Evolutionary conservation across 345 rosid genomes (phyloP).

Genomic region (Laguncularia racemosa): DNA sequence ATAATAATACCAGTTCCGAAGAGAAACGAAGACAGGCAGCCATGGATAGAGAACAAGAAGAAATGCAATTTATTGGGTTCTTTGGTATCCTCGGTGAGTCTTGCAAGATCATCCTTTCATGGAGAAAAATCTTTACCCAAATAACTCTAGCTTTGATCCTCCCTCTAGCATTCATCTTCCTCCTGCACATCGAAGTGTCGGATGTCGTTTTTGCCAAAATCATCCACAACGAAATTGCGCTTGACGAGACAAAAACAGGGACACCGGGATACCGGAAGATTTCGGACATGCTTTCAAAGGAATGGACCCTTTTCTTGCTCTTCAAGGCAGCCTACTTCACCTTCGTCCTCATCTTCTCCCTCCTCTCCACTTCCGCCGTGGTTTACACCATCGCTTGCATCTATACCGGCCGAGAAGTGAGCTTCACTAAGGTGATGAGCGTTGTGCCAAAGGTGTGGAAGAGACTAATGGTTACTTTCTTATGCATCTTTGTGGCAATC

Average conservation of each 20-base stretch:
- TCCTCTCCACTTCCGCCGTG: slow-evolving; percentile 47
- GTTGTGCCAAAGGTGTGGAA: slow-evolving; percentile 58
- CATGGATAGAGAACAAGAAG: slow-evolving; percentile 59
- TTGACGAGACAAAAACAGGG: slow-evolving; percentile 11
- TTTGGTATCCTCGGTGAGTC: slow-evolving; percentile 38
- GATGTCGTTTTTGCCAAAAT: slow-evolving; percentile 16
- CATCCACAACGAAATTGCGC: slow-evolving; percentile 10
- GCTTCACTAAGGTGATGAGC: slow-evolving; percentile 34
- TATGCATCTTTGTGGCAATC: slow-evolving; percentile 20
- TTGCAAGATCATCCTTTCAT: slow-evolving; percentile 28
- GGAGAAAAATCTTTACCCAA: slow-evolving; percentile 39
- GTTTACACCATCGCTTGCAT: slow-evolving; percentile 49
- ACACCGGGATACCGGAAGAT: slow-evolving; percentile 18
- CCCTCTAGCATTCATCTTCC: slow-evolving; percentile 46
- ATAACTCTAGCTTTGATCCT: slow-evolving; percentile 45
- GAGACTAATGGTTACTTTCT: slow-evolving; percentile 39
- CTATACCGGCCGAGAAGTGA: slow-evolving; percentile 31
- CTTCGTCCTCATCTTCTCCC: slow-evolving; percentile 25
- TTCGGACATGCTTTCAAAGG: slow-evolving; percentile 19
- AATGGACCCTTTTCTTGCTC: slow-evolving; percentile 18
- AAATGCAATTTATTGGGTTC: slow-evolving; percentile 46
- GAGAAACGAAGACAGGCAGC: background rate
- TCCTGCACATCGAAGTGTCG: slow-evolving; percentile 32
- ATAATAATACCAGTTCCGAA: background rate
- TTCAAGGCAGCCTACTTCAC: slow-evolving; percentile 32